Evolutionary conservation across 2,329 filamentous ascomycete genomes (phyloP), one percentile per base, ranked within the genome.

Genomic region (Lachnellula subtilissima): DNA sequence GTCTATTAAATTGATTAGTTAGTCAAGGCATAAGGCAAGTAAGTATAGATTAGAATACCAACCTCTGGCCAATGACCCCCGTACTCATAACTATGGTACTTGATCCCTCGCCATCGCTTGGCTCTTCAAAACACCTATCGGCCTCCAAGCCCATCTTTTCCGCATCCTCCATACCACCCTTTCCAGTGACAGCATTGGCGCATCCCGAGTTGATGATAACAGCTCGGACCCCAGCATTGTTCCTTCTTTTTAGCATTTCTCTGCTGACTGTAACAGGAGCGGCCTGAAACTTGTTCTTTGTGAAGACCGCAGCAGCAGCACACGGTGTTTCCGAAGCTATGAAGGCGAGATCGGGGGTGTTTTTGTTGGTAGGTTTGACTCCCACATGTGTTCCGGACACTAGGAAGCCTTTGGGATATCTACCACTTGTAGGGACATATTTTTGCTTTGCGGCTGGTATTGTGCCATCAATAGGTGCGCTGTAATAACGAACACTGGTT

Each of bases 31-130:
- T 23, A 11, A 12, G 15, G 40, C 35, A 45, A 40, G 25, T 35
- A 54, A 40, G 53, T 9, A 48, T 11, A 4, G 23, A 58, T 45
- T 17, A 36, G 37, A 45, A 9, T 32, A 23, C 53, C 6, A 71
- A 87, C 86, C 89, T 85, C 74, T 97, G 93, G 8, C 94, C 94
- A 70, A 99, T 99, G 46, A 99, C 94, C 53, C 94, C 94, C 2
- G 94, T 99, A 71, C 91, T 97, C 94, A 99, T 97, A 59, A 97
- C 93, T 48, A 99, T 79, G n/a, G 90, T 94, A 63, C 78, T 80
- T 39, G 80, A 76, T 48, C 78, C 75, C 45, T 74, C 71, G 11
- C 74, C 74, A 63, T 76, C 75, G 46, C 70, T 69, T 50, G 73
- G 71, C 45, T 71, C 65, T n/a, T 73, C 73, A 60, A 83, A 83